Evolutionary conservation across 2,329 filamentous ascomycete genomes (phyloP), one percentile per base, ranked within the genome.

Genomic region (Pyricularia grisea): DNA sequence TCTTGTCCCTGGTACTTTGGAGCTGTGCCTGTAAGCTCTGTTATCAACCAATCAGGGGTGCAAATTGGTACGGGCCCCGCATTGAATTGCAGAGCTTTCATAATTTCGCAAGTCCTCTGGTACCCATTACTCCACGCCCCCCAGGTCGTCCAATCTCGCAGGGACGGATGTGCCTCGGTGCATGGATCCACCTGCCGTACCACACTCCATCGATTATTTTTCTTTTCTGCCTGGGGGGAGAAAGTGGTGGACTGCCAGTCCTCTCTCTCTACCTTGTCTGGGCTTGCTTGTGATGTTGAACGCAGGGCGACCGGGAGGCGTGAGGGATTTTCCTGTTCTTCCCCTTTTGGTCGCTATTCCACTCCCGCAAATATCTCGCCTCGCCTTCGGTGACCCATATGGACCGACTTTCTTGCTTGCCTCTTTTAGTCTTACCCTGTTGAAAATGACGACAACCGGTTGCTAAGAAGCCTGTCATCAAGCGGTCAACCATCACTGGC

Each of bases 161-260:
- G 67, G 42, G 61, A 25, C 70, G 67, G 70, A 74, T 73, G 75
- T 77, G 77, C 77, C 71, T 77, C 67, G 65, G 68, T 68, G 70
- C 50, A 68, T 33, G 67, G 72, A 68, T 67, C 73, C 72, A 71
- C 71, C 64, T 25, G 68, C 28, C 36, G 75, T 76, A 76, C 68
- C 73, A 73, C 71, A 20, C 68, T 67, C 68, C 20, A 66, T 55
- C 42, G 42, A 66, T 66, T 66, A 50, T 36, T 71, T 27, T 28
- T 42, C 63, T 58, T 25, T 33, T 11, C 31, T 31, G 55, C 67
- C n/a, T 23, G 64, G 64, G 64, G 27, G 61, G 30, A 31, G 30
- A 9, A 65, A 28, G 27, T 30, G 30, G n/a, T 36, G 30, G 25
- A 66, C 28, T 66, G 42, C 17, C 42, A 55, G 42, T 55, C 42